These are phyloP conservation scores for Ascochyta lentis DNA, from an alignment of 2,329 filamentous ascomycete genomes.

Conservation along the genomic window DNA sequence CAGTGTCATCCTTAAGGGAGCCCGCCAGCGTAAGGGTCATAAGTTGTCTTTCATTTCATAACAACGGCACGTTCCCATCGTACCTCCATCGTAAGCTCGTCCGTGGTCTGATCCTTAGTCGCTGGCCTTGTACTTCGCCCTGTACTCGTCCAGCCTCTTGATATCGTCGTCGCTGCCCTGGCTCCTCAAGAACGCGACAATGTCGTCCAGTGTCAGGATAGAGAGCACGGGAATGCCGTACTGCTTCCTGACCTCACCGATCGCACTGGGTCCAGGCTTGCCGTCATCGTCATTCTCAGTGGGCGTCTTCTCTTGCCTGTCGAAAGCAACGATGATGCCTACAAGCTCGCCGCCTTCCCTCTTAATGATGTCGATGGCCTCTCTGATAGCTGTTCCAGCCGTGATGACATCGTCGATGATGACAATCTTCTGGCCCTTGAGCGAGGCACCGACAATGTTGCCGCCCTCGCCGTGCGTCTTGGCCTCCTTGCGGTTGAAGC, in stretches of 20 bases:
- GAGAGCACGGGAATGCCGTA: slow-evolving; percentile 82
- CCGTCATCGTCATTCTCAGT: slow-evolving; percentile 66
- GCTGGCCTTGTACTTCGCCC: slow-evolving; percentile 50
- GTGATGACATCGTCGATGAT: slow-evolving; percentile 98
- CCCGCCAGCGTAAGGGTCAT: slow-evolving; percentile 6
- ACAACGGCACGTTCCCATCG: no score
- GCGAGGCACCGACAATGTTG: slow-evolving; percentile 83
- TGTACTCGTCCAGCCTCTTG: slow-evolving; percentile 49
- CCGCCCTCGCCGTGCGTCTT: slow-evolving; percentile 97
- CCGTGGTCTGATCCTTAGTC: slow-evolving; percentile 29
- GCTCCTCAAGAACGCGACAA: slow-evolving; percentile 59
- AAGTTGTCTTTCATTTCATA: slow-evolving; percentile 1
- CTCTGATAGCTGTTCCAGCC: slow-evolving; percentile 89
- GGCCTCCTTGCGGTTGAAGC: slow-evolving; percentile 94
- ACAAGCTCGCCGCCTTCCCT: slow-evolving; percentile 83
- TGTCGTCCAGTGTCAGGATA: slow-evolving; percentile 84
- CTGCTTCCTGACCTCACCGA: slow-evolving; percentile 84
- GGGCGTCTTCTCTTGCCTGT: slow-evolving; percentile 84
- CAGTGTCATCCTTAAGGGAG: background rate
- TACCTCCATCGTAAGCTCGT: background rate
- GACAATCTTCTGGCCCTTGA: slow-evolving; percentile 84
- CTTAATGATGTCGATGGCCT: slow-evolving; percentile 88
- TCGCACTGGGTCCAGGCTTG: slow-evolving; percentile 76
- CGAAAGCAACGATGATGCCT: slow-evolving; percentile 87
- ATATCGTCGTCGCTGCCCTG: slow-evolving; percentile 56